Base-by-base conservation (phyloP, 331 rosid species). In the Quercus phellos region DNA sequence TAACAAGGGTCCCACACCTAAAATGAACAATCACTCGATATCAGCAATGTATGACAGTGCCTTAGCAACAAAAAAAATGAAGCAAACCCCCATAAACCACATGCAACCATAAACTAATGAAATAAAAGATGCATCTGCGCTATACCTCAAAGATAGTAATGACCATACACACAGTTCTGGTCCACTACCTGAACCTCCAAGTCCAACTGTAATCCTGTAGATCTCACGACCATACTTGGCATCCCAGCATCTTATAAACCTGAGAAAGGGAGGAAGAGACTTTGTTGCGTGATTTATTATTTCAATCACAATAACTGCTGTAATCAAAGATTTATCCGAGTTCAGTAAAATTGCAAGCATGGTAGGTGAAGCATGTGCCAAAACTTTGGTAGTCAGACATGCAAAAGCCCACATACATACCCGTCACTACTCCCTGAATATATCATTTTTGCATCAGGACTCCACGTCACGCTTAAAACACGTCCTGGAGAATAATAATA, bases 391-490 rank as follows among this genome's bases (percentile, higher is more conserved):
- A 26, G 55, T 51, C 73, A 17, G 2, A 17, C 29, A 5, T 22
- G 5, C 73, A 43, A 11, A 4, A 35, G 35, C 13, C 11, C 54
- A 30, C 63, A 27, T 38, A 79, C 97, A 0, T 88, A 95, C 99
- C 99, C 99, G 70, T 95, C 91, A 83, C 91, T 95, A 78, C 94
- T 95, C 74, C 99, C 98, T 17, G 96, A 86, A 88, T 84, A 95
- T 89, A 95, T 78, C 85, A 74, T 78, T 10, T 81, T 86, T 26
- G 94, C 88, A 77, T 93, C 97, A 54, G 81, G 64, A 77, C 97
- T 95, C 99, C 99, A 95, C 3, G 97, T 77, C 69, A 95, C 93
- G 42, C 99, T 89, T 72, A 95, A 87, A 81, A 87, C 89, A 4
- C 91, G 90, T 46, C 98, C 98, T 95, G 89, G 90, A 21, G 81